phyloP scores from a whole-genome alignment of 2,329 filamentous ascomycete genomes.

The Phyllosticta citribraziliensis region DNA sequence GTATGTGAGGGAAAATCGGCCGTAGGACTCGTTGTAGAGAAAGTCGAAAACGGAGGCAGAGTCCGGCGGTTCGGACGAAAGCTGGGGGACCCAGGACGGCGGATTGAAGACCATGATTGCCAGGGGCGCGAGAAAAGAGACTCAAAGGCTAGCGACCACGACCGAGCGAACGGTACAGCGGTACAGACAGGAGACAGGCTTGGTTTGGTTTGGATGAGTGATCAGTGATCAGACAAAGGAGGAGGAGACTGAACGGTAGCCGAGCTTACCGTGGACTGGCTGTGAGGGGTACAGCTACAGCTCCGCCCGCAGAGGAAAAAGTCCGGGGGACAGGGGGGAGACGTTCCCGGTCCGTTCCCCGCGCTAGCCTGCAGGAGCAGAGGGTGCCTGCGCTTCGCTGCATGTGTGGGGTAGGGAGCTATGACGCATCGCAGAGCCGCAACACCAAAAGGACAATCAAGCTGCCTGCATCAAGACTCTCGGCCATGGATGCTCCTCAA shows the following conservation, averaged over 20 bases:
- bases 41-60: slow-evolving; percentile 67
- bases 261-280: not conserved
- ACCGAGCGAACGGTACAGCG: not conserved
- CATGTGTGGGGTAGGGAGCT: not conserved
- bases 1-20: slow-evolving; percentile 51
- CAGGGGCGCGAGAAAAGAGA: not conserved
- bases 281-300: not conserved
- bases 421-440: not conserved
- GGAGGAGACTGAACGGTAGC: not conserved
- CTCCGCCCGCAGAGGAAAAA: not conserved
- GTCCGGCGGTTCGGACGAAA: slow-evolving; percentile 60
- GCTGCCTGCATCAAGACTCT: not conserved
- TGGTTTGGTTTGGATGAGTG: not conserved
- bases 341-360: not conserved
- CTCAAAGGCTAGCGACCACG: not conserved
- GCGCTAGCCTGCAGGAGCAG: no score
- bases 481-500: not conserved
- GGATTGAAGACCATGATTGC: slow-evolving; percentile 45
- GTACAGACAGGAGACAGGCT: not conserved
- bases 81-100: slow-evolving; percentile 50
- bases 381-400: no score
- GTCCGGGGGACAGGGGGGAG: not conserved
- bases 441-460: not conserved
- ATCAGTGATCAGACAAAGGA: not conserved
- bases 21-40: slow-evolving; percentile 62